Conservation (phyloP, 192 early-diverging fungal genomes). For the Backusella liffmaniae region DNA sequence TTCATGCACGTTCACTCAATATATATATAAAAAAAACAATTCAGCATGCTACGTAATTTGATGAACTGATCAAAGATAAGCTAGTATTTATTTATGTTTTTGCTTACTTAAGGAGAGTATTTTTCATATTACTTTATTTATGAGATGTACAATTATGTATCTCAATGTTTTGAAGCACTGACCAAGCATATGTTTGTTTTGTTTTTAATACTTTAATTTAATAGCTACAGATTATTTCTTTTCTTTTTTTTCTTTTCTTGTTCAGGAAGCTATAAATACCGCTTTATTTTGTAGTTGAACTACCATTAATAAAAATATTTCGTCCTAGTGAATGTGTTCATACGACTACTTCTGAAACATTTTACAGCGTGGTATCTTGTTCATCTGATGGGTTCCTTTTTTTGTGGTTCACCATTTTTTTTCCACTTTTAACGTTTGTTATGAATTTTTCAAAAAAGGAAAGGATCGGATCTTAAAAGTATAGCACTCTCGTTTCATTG, state of each 20-base stretch:
- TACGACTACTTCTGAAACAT: constrained; percentile 1
- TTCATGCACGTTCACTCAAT: constrained; percentile 1
- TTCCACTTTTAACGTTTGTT: neutral
- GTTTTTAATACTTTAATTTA: constrained; percentile 10
- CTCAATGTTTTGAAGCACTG: constrained; percentile 9
- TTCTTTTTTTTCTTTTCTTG: neutral
- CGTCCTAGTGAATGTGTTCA: neutral
- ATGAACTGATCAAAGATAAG: neutral
- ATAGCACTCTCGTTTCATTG: neutral
- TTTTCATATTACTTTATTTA: constrained; percentile 8
- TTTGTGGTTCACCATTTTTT: neutral
- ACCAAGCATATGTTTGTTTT: constrained; percentile 9
- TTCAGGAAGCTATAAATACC: neutral
- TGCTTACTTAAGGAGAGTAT: neutral
- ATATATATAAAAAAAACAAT: neutral
- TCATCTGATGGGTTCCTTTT: constrained; percentile 4
- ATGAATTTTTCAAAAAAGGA: neutral
- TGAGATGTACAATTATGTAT: constrained; percentile 4
- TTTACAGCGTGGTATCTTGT: neutral
- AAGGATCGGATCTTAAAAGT: neutral
- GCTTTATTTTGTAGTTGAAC: neutral
- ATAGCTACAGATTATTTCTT: neutral
- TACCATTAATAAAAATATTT: neutral
- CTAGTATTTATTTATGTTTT: neutral
- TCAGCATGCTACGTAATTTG: neutral